Conservation (phyloP, 2,329 filamentous ascomycete genomes). For the Emmonsiellopsis sp. region DNA sequence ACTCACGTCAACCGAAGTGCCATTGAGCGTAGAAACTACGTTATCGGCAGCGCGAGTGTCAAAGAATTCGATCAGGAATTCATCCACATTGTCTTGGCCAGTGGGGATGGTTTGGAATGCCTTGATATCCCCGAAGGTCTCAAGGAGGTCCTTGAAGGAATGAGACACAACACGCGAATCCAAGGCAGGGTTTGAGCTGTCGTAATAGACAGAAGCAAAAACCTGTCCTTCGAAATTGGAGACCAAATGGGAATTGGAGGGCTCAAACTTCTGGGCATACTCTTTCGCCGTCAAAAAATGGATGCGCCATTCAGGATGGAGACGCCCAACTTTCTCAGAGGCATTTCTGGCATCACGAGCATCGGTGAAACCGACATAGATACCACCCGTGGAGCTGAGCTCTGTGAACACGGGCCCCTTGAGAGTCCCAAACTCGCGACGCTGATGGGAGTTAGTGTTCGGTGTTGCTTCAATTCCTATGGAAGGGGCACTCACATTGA, state of each 20-base stretch:
- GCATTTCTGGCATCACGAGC: conserved; percentile 50
- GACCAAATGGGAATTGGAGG: conserved; percentile 15
- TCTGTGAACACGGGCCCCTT: conserved; percentile 29
- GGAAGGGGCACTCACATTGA: conserved; percentile 24
- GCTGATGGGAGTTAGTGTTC: conserved; percentile 15
- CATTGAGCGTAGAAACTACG: conserved; percentile 26
- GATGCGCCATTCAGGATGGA: conserved; percentile 39
- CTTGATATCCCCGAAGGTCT: conserved; percentile 30
- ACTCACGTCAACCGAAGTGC: conserved; percentile 26
- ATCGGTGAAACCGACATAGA: conserved; percentile 51
- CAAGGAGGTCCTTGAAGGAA: conserved; percentile 33
- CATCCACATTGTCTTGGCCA: conserved; percentile 21
- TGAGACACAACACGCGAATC: conserved; percentile 34
- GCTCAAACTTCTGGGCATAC: conserved; percentile 31
- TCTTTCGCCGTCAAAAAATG: conserved; percentile 38
- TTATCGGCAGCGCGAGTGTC: conserved; percentile 28
- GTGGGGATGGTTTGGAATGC: conserved; percentile 21
- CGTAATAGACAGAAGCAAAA: conserved; percentile 39
- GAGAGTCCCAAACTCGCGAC: conserved; percentile 27
- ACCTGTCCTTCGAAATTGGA: conserved; percentile 49
- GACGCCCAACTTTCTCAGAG: conserved; percentile 37
- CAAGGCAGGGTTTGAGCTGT: conserved; percentile 18
- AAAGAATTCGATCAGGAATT: conserved; percentile 32
- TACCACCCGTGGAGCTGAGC: conserved; percentile 29
- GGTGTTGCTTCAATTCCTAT: background rate